Conservation (phyloP, 2,329 filamentous ascomycete genomes). For the Pseudopithomyces maydicus region DNA sequence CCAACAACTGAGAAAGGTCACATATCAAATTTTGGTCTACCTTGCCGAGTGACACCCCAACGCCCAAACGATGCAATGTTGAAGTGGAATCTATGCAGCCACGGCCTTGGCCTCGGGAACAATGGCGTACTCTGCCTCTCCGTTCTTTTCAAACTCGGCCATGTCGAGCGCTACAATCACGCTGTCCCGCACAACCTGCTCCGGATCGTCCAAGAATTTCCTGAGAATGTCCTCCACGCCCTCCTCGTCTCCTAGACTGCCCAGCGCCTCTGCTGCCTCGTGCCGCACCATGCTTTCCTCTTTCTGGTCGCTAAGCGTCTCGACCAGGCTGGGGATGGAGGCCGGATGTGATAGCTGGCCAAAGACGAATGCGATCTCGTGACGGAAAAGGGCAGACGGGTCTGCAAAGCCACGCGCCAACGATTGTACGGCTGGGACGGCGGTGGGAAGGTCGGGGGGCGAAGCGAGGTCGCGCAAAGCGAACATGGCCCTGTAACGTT, state of each 20-base stretch:
- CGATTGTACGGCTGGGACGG: conserved; percentile 82
- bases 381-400: conserved; percentile 88
- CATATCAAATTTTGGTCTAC: conserved; percentile 14
- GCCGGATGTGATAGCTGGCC: conserved; percentile 94
- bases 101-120: conserved; percentile 63
- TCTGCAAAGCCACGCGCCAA: conserved; percentile 86
- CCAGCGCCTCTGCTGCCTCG: conserved; percentile 94
- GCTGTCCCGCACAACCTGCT: conserved; percentile 92
- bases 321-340: conserved; percentile 88
- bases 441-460: conserved; percentile 87
- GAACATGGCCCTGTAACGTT: conserved; percentile 98
- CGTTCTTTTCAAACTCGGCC: conserved; percentile 93
- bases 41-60: conserved; percentile 22
- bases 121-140: conserved; percentile 88
- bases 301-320: conserved; percentile 74
- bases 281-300: conserved; percentile 97
- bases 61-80: conserved; percentile 30
- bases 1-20: conserved; percentile 63
- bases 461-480: conserved; percentile 92
- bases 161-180: conserved; percentile 96
- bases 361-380: conserved; percentile 98
- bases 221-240: conserved; percentile 87
- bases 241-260: conserved; percentile 89
- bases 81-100: conserved; percentile 23
- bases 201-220: conserved; percentile 84